A percentile compares a stretch with the other conserved stretches of the same genome.
Evolutionary conservation across 2,329 filamentous ascomycete species (phyloP).

Genomic region (Fusarium virguliforme): DNA sequence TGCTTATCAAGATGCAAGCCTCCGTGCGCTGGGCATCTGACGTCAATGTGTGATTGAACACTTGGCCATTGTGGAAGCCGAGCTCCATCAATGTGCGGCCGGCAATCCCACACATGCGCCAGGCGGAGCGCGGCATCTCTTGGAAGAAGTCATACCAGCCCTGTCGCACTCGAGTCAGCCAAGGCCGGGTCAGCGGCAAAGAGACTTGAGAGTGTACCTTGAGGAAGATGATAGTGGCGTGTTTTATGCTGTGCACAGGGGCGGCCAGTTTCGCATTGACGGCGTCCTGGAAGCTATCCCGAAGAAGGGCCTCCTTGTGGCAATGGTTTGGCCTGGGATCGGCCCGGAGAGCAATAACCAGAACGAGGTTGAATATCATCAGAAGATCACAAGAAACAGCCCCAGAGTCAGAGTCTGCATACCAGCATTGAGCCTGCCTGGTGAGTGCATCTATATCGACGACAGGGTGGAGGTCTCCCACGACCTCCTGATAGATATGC

Average conservation of each 20-base stretch:
- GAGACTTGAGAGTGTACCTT: conserved; percentile 10
- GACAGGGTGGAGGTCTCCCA: conserved; percentile 34
- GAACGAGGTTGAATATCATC: conserved; percentile 28
- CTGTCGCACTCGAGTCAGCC: background rate
- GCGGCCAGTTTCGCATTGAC: conserved; percentile 38
- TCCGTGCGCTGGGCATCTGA: conserved; percentile 25
- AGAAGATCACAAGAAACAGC: conserved; percentile 25
- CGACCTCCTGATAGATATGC: conserved; percentile 34
- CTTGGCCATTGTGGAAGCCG: conserved; percentile 49
- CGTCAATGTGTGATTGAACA: conserved; percentile 39
- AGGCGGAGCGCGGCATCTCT: conserved; percentile 45
- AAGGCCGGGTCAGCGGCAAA: background rate
- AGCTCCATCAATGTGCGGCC: conserved; percentile 51
- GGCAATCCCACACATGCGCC: conserved; percentile 51
- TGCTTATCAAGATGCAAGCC: conserved; percentile 28
- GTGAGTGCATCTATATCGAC: conserved; percentile 30
- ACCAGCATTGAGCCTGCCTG: conserved; percentile 26
- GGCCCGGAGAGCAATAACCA: conserved; percentile 29
- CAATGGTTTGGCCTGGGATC: conserved; percentile 12
- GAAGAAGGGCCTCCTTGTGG: conserved; percentile 22
- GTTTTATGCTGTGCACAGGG: conserved; percentile 32
- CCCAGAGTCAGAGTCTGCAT: conserved; percentile 26
- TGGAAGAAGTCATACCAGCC: conserved; percentile 49
- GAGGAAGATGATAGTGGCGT: conserved; percentile 31
- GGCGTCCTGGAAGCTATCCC: conserved; percentile 37